These are phyloP conservation scores for Coemansia sp. DNA, from an alignment of 192 early-diverging fungal species.

Conservation along the genomic window DNA sequence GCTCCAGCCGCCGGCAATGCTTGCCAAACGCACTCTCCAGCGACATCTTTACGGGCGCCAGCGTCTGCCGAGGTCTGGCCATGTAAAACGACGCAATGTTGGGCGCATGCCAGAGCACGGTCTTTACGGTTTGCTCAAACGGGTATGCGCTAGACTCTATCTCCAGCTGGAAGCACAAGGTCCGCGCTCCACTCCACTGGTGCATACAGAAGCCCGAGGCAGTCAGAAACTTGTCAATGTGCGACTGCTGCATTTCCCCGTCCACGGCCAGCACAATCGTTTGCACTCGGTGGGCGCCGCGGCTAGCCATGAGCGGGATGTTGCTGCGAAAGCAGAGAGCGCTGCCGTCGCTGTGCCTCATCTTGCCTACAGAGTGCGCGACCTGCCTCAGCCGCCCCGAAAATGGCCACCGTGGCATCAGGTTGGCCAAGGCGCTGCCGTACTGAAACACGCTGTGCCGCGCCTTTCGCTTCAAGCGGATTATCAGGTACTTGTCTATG, in stretches of 20 bases:
- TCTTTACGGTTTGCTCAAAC: slow-evolving; percentile 10
- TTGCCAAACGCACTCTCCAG: slow-evolving; percentile 14
- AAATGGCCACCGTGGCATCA: slow-evolving; percentile 3
- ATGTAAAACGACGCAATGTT: slow-evolving; percentile 16
- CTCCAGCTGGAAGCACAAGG: slow-evolving; percentile 26
- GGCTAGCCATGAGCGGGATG: slow-evolving; percentile 10
- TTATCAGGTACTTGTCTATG: slow-evolving; percentile 18
- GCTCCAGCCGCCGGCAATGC: slow-evolving; percentile 6
- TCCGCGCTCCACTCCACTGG: slow-evolving; percentile 16
- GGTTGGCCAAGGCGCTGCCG: slow-evolving; percentile 1
- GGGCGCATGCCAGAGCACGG: slow-evolving; percentile 19
- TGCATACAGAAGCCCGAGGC: slow-evolving; percentile 7
- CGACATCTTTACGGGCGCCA: slow-evolving; percentile 4
- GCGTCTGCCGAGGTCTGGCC: neutral
- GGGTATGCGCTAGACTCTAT: neutral
- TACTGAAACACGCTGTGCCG: neutral
- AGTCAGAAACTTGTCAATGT: slow-evolving; percentile 7
- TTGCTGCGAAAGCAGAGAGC: slow-evolving; percentile 15
- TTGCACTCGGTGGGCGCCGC: slow-evolving; percentile 11
- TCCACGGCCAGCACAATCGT: slow-evolving; percentile 23
- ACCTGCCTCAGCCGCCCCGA: neutral
- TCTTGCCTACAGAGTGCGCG: neutral
- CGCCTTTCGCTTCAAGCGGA: slow-evolving; percentile 13
- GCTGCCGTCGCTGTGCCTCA: slow-evolving; percentile 17
- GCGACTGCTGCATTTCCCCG: slow-evolving; percentile 8